Evolutionary conservation across 768 basidiomycete species (phyloP), one percentile per base, ranked within the genome.

Genomic region (Xanthoconium stramineum): DNA sequence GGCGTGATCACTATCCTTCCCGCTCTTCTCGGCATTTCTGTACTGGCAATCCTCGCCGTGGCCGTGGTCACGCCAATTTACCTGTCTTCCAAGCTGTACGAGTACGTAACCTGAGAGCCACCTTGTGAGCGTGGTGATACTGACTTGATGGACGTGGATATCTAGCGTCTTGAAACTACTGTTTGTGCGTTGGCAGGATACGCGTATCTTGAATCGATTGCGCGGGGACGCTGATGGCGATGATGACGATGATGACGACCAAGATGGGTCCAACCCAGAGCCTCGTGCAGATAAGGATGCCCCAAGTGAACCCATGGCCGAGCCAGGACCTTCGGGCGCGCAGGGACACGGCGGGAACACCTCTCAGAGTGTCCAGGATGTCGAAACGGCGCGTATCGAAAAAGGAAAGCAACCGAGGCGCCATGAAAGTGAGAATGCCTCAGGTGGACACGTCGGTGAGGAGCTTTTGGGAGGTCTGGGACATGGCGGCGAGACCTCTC

Each of bases 11-110:
- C 50, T 3, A n/a, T 58, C 39, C 45, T 67, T 24, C 61, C 65
- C 15, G 53, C 44, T 6, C 5, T 61, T 6, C 44, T 68, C 6
- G 66, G 66, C 7, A 55, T 68, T n/a, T 67, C 66, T 0, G 50
- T 45, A 0, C 36, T 67, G 12, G 64, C 61, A 2, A 10, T 63
- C 32, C 57, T 65, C 6, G 58, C 57, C 4, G 49, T 55, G 13
- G 19, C 57, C 4, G 14, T 58, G 1, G 17, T 52, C 28, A 2
- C 50, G 14, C 66, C 66, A 3, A n/a, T 58, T 24, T 53, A 57
- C 37, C 32, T 50, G 11, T 61, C 57, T 20, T 42, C 39, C 7
- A n/a, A 12, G 24, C 44, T 30, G 28, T 50, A 51, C 40, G 45
- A 11, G 65, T 67, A 24, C 28, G 65, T 64, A 32, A 24, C 39